Conservation (phyloP, 108 stramenopile genomes). For the Seminavis robusta region DNA sequence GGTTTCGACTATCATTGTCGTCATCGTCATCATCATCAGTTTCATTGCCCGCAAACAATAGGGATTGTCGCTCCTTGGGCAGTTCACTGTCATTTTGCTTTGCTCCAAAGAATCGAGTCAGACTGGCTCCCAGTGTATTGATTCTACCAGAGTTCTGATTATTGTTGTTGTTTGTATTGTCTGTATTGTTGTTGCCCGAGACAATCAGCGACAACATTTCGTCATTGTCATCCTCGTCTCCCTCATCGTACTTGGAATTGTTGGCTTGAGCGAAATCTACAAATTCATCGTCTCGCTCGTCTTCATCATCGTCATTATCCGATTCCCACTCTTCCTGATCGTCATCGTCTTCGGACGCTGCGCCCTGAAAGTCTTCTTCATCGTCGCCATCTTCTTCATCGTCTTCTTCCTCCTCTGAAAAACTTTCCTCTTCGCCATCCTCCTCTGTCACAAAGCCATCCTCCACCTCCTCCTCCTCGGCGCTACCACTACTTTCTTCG, state of each 20-base stretch:
- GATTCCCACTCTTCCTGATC: neutral
- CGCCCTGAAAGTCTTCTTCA: neutral
- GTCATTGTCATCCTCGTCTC: neutral
- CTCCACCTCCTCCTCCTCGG: constrained; percentile 5
- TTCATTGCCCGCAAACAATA: no score
- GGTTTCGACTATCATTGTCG: neutral
- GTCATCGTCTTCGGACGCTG: neutral
- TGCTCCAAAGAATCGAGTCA: neutral
- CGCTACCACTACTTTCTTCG: no score
- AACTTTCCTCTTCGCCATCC: no score
- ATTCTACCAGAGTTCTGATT: neutral
- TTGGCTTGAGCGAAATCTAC: neutral
- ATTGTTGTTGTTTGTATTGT: neutral
- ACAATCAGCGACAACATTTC: neutral
- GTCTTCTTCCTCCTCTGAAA: neutral
- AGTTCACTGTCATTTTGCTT: no score
- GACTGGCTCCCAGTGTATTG: neutral
- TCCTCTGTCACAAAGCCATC: neutral
- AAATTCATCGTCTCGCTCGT: neutral
- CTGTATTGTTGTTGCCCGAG: neutral
- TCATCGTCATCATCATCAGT: neutral
- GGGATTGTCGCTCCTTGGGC: no score
- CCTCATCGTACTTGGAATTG: neutral
- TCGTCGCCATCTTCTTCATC: constrained; percentile 2
- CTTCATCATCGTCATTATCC: neutral